Base-by-base conservation (phyloP, 2,329 filamentous ascomycete genomes). In the Colletotrichum destructivum region DNA sequence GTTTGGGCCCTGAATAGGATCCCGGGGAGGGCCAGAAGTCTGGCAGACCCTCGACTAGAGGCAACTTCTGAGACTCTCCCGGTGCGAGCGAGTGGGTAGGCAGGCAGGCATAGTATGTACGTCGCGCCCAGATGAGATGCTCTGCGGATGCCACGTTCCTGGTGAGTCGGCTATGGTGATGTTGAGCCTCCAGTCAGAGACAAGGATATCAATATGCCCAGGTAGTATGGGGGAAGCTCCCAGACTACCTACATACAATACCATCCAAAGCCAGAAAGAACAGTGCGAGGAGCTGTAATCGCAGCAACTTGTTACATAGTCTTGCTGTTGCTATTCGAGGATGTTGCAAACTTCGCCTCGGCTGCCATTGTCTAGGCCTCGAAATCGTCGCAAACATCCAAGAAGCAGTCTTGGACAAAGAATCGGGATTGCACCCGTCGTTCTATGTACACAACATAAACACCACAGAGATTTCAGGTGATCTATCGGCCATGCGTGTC, bases 21-120 rank as follows among this genome's bases (percentile, higher is more conserved):
- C 5, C 31, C 23, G 23, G 59, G 67, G 23, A 61, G 47, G 49
- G 47, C 67, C 67, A 56, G 67, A 59, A 52, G 64, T 16, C 26
- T 35, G 16, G 63, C 55, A 64, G 64, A 35, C 6, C 47, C 46
- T 44, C 38, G 38, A 49, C 51, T 38, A 52, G 59, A 57, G 59
- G 46, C 47, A 47, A 46, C 64, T 57, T 57, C 69, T 52, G 69
- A 68, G 52, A 52, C 69, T 71, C 64, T 63, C 59, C 64, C 59
- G 69, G 44, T 49, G 21, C 59, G 46, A 47, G 64, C 59, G 59
- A 46, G 16, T 62, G 26, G 26, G 26, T 26, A 26, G 26, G 26
- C n/a, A n/a, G n/a, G n/a, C 26, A 31, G 26, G 26, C 5, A 31
- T 31, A 31, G 26, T 31, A 51, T 12, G 26, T 49, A 31, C 59